Base-by-base conservation (phyloP, 1,139 yeast species). In the Geotrichum restrictum region DNA sequence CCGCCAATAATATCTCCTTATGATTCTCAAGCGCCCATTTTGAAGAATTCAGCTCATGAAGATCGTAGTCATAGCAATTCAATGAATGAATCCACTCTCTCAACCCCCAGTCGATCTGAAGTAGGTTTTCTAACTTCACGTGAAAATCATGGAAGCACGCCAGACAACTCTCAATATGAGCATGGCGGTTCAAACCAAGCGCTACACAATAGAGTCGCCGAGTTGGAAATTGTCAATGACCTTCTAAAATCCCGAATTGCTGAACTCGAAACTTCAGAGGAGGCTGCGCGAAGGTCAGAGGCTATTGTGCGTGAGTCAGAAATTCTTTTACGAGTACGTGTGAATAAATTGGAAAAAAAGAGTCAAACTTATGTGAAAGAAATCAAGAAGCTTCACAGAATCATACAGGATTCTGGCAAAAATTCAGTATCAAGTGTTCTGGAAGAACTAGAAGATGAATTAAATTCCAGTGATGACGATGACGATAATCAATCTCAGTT, bases 221-320 rank as follows among this genome's bases (percentile, higher is more conserved):
- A 91, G 66, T 75, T 91, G 55, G 97, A 91, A 67, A 74, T 91
- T 45, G 95, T 91, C 39, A 89, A 88, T 63, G 97, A 89, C 64
- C 74, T 91, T 57, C 86, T 87, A 72, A 78, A 88, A 60, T 80
- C 93, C 3, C 79, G 95, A 60, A 87, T 91, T 49, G 74, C 79
- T 69, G 96, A 91, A 65, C 74, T 91, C 57, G 96, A 91, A 67
- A 80, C 80, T 16, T 70, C 77, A 72, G 71, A 76, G 73, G 89
- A 83, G 62, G 57, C 60, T 27, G 52, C 57, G 14, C 31, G 50
- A 3, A 19, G 47, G 16, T 54, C 60, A 14, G 63, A 61, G 50
- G 52, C 58, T 11, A 56, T 58, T 1, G 48, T 57, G 27, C 54
- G 60, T 10, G 57, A 59, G 29, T 56, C 61, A 6, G 62, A 61